Evolutionary conservation across 2,329 filamentous ascomycete genomes (phyloP).

Genomic region (Sodiomyces alkalinus): DNA sequence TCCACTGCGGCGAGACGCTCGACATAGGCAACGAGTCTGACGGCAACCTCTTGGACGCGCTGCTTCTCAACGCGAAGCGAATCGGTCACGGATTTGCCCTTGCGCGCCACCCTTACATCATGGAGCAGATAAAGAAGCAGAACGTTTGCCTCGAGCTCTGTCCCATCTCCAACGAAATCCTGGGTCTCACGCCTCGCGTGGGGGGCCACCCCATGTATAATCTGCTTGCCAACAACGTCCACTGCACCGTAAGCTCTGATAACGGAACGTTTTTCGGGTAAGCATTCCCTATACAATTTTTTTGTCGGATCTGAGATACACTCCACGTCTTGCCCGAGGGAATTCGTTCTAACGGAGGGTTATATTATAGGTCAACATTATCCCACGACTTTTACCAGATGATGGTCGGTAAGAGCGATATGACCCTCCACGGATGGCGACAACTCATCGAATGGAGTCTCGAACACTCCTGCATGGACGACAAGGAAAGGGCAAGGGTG

Average conservation of each 20-base stretch:
- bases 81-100: slow-evolving; percentile 63
- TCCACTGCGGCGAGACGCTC: slow-evolving; percentile 64
- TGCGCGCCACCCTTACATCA: slow-evolving; percentile 49
- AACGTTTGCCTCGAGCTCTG: slow-evolving; percentile 60
- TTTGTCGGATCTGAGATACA: background rate
- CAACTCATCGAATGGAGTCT: slow-evolving; percentile 51
- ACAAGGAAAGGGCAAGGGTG: slow-evolving; percentile 21
- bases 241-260: slow-evolving; percentile 61
- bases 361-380: slow-evolving; percentile 42
- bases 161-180: slow-evolving; percentile 62
- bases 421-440: slow-evolving; percentile 56
- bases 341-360: no score
- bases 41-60: slow-evolving; percentile 53
- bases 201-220: slow-evolving; percentile 52
- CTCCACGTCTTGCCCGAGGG: no score
- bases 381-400: slow-evolving; percentile 68
- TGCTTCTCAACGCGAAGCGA: slow-evolving; percentile 49
- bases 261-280: slow-evolving; percentile 60
- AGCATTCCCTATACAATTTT: slow-evolving; percentile 6
- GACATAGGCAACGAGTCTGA: slow-evolving; percentile 49
- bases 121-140: slow-evolving; percentile 47
- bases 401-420: slow-evolving; percentile 51
- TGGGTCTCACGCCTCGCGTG: slow-evolving; percentile 51
- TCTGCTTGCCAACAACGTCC: slow-evolving; percentile 55
- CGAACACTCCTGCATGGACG: slow-evolving; percentile 39